Base-by-base conservation (phyloP, 805 yeast genomes). In the Tetrapisispora iriomotensis region DNA sequence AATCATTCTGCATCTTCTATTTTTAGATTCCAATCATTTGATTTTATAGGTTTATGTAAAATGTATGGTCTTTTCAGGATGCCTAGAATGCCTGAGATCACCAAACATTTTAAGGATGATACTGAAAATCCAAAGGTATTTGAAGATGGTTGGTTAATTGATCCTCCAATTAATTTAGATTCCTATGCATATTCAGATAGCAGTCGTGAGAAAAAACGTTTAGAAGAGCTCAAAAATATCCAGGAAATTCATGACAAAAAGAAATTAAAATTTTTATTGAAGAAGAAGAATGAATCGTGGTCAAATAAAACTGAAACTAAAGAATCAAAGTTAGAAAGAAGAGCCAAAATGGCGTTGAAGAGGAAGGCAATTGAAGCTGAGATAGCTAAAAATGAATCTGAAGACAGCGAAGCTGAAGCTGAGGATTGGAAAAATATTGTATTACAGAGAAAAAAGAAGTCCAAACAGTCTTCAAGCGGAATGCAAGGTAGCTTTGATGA, bases 61-160 rank as follows among this genome's bases (percentile, higher is more conserved):
- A 69, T 83, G 65, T 87, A 82, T 58, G 95, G 96, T 1, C 60
- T 92, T 2, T 61, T 84, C 31, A 70, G 96, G 48, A 62, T 90
- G 42, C 99, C 99, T 8, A 76, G 79, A 49, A 92, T 94, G 97
- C 98, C 98, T 0, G 99, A 92, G 55, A 63, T 77, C 24, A 71
- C 79, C 18, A 66, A 65, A 39, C 66, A 71, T 48, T 64, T 78
- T 2, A 48, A 62, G 28, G 46, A 55, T 12, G 74, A 69, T 51
- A 83, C 87, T 0, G 74, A 70, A 37, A 33, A 46, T 8, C 25
- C 36, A 14, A 37, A 54, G 24, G 27, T 39, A n/a, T 48, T 43
- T 34, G 44, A 36, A 14, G 79, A 76, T 45, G 96, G 96, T 1
- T 85, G 88, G 86, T 61, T 84, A 26, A 70, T 78, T 2, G 70